These are phyloP conservation scores for Pistacia integerrima DNA, from an alignment of 345 rosid genomes.

Conservation along the genomic window DNA sequence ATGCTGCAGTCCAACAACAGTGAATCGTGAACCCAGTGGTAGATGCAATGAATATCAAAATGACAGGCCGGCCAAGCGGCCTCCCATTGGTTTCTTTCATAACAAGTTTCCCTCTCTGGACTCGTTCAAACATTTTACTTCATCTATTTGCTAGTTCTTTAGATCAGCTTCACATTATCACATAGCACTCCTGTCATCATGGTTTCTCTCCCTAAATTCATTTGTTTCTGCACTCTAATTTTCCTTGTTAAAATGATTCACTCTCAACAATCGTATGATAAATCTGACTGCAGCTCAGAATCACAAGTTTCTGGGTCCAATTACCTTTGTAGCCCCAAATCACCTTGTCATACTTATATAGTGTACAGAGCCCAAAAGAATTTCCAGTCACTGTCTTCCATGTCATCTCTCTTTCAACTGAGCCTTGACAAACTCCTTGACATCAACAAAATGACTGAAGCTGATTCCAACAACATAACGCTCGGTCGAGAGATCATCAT, in stretches of 20 bases:
- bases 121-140: neutral
- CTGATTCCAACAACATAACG: conserved; percentile 22
- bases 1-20: neutral
- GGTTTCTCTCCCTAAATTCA: conserved; percentile 22
- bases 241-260: conserved; percentile 19
- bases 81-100: conserved; percentile 13
- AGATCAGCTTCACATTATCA: conserved; percentile 3
- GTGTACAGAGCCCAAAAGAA: conserved; percentile 31
- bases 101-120: conserved; percentile 3
- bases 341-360: conserved; percentile 25
- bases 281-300: conserved; percentile 17
- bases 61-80: conserved; percentile 27
- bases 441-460: conserved; percentile 26
- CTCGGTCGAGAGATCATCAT: conserved; percentile 32
- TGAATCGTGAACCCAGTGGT: neutral
- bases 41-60: neutral
- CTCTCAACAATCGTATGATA: conserved; percentile 33
- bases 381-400: conserved; percentile 27
- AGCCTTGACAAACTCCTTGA: conserved; percentile 15
- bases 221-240: conserved; percentile 14
- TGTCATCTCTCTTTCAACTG: conserved; percentile 32
- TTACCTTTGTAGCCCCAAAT: conserved; percentile 24
- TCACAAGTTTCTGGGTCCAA: conserved; percentile 22
- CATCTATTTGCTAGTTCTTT: neutral
- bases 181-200: neutral